phyloP scores from a whole-genome alignment of 345 rosid species.

The Eucalyptus shirleyi region DNA sequence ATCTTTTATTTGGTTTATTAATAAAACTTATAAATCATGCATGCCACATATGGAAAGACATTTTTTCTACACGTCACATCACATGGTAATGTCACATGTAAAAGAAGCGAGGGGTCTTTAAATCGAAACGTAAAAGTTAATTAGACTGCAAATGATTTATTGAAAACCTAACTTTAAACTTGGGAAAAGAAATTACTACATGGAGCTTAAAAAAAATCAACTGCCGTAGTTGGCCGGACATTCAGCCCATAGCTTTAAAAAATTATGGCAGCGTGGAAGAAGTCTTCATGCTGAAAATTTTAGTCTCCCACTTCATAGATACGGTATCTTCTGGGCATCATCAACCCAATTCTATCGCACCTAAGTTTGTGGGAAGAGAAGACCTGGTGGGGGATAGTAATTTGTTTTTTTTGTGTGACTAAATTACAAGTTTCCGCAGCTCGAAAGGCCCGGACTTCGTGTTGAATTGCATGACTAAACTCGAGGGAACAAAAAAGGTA shows the following conservation, averaged over 20 bases:
- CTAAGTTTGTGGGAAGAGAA: background rate
- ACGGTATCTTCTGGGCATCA: background rate
- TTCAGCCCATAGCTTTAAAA: background rate
- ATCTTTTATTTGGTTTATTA: background rate
- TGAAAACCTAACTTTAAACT: background rate
- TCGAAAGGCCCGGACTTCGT: background rate
- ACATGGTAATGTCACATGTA: background rate
- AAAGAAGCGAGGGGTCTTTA: too few relatives aligned
- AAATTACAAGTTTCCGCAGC: background rate
- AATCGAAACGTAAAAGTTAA: background rate
- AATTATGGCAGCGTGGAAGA: background rate
- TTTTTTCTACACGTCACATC: background rate
- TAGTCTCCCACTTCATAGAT: background rate
- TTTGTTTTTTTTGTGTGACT: background rate
- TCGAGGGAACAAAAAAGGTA: too few relatives aligned
- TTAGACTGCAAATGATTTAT: background rate
- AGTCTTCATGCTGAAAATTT: background rate
- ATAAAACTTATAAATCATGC: background rate
- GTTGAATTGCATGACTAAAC: too few relatives aligned
- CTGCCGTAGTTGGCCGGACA: background rate
- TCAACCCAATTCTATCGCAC: background rate
- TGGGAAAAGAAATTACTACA: background rate
- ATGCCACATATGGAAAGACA: background rate
- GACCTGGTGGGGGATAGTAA: background rate
- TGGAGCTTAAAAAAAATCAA: background rate